phyloP scores from a whole-genome alignment of 1,284 basidiomycete species.

The Exobasidium cylindrosporum region DNA sequence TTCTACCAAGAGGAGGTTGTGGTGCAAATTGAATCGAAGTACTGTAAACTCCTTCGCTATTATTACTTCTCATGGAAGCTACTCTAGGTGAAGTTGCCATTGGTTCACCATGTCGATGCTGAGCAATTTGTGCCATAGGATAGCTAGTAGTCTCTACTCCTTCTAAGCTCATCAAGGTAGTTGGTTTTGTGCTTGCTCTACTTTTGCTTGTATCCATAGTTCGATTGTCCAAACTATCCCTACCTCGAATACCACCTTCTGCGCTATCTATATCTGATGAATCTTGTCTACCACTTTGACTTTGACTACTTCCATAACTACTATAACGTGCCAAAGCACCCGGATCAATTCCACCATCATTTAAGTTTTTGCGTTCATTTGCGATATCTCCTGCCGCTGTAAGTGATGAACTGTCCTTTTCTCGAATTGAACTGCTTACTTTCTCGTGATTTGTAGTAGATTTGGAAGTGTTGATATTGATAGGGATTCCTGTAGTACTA shows the following conservation, averaged over 20 bases:
- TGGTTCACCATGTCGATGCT: constrained; percentile 62
- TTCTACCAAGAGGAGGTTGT: constrained; percentile 14
- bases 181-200: constrained; percentile 88
- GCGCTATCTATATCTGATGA: neutral
- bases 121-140: constrained; percentile 75
- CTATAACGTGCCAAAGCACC: constrained; percentile 4
- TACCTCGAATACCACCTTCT: neutral
- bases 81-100: constrained; percentile 13
- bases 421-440: neutral
- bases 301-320: constrained; percentile 18
- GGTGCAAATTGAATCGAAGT: constrained; percentile 19
- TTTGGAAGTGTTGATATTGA: neutral
- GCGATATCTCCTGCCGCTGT: neutral
- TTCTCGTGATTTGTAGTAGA: neutral
- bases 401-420: neutral
- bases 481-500: neutral
- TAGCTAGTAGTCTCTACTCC: constrained; percentile 6
- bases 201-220: constrained; percentile 61
- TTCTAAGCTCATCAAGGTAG: constrained; percentile 84
- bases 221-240: constrained; percentile 39
- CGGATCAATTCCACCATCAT: neutral
- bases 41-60: constrained; percentile 20
- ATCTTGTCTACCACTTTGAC: neutral
- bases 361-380: neutral
- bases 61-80: neutral